These are phyloP conservation scores for Vitellaria paradoxa DNA, from an alignment of 179 eudicot genomes.

Conservation along the genomic window DNA sequence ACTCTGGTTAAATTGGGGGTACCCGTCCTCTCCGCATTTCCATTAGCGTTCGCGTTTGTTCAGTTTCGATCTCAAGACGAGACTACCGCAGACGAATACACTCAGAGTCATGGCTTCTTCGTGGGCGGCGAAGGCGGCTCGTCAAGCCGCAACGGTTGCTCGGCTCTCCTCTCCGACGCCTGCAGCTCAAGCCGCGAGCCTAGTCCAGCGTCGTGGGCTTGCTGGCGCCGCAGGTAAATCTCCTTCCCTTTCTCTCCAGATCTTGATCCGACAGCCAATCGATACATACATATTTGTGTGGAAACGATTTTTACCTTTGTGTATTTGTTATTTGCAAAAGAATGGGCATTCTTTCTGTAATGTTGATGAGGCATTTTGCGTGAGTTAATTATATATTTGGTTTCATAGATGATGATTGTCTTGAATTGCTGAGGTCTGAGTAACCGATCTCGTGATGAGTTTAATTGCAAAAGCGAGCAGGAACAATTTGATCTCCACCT, in stretches of 20 bases:
- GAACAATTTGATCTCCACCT: neutral
- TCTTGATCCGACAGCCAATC: slow-evolving; percentile 1
- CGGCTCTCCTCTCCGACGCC: slow-evolving; percentile 41
- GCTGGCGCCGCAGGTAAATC: slow-evolving; percentile 67
- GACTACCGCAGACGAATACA: neutral
- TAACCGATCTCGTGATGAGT: neutral
- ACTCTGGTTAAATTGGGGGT: too few relatives aligned
- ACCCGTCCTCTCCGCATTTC: neutral
- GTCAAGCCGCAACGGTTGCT: slow-evolving; percentile 50
- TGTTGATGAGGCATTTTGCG: neutral
- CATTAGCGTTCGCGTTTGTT: neutral
- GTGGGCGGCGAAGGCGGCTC: slow-evolving; percentile 44
- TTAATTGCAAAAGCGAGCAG: neutral
- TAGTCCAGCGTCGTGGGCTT: slow-evolving; percentile 68
- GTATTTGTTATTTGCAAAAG: neutral
- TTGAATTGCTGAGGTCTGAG: neutral
- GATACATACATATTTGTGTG: neutral
- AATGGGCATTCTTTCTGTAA: neutral
- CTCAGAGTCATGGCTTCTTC: slow-evolving; percentile 56
- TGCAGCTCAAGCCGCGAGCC: slow-evolving; percentile 31
- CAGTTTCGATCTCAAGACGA: neutral
- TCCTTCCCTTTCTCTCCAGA: neutral
- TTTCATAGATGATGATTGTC: neutral
- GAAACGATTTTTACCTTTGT: neutral
- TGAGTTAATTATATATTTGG: neutral